Evolutionary conservation across 2,329 filamentous ascomycete genomes (phyloP).

Genomic region (Epichloe sylvatica): DNA sequence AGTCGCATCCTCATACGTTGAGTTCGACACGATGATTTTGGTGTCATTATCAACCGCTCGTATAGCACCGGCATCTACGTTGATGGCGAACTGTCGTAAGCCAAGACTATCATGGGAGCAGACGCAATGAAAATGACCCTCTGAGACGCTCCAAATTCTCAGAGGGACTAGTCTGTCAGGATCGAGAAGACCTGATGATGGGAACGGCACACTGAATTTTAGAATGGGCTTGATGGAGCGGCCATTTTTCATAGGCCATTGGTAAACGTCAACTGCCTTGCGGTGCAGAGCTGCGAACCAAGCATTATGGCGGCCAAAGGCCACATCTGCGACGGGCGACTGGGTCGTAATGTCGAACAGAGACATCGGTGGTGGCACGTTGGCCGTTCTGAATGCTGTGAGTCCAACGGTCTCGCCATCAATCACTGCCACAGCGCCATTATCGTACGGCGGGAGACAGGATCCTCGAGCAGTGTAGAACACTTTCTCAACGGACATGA

Average conservation of each 20-base stretch:
- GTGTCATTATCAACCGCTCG: slow-evolving; percentile 9
- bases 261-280: slow-evolving; percentile 51
- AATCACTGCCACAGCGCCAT: slow-evolving; percentile 67
- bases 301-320: slow-evolving; percentile 51
- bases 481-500: slow-evolving; percentile 52
- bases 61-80: slow-evolving; percentile 7
- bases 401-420: slow-evolving; percentile 70
- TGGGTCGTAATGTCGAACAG: slow-evolving; percentile 55
- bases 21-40: slow-evolving; percentile 16
- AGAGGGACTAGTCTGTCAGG: slow-evolving; percentile 15
- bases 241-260: slow-evolving; percentile 50
- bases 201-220: slow-evolving; percentile 25
- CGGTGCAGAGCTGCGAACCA: slow-evolving; percentile 61
- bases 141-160: slow-evolving; percentile 18
- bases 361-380: slow-evolving; percentile 87
- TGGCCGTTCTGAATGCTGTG: slow-evolving; percentile 71
- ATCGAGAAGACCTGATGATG: slow-evolving; percentile 10
- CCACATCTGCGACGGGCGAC: slow-evolving; percentile 56
- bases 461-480: slow-evolving; percentile 57
- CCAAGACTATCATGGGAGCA: slow-evolving; percentile 16
- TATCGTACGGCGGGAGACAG: slow-evolving; percentile 56
- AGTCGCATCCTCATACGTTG: slow-evolving; percentile 18
- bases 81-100: slow-evolving; percentile 12
- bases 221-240: slow-evolving; percentile 32
- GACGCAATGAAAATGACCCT: slow-evolving; percentile 18